Evolutionary conservation across 2,329 filamentous ascomycete species (phyloP).

Genomic region (Apiospora pterosperma): DNA sequence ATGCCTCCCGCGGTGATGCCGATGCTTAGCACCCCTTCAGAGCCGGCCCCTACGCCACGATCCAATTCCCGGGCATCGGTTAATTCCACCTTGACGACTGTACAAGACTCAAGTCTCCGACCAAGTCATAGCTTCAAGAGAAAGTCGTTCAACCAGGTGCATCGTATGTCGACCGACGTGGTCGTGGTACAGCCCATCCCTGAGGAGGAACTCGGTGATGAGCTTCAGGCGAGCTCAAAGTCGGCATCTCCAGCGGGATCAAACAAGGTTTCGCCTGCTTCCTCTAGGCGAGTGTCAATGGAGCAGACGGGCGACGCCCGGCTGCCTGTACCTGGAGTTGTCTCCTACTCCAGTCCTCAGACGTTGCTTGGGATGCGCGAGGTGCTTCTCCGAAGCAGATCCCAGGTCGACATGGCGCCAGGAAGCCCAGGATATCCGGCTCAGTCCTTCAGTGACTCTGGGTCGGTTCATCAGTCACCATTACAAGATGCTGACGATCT

Average conservation of each 20-base stretch:
- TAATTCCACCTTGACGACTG: neutral
- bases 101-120: conserved; percentile 6
- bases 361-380: conserved; percentile 56
- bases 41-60: conserved; percentile 13
- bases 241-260: neutral
- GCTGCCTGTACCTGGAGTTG: conserved; percentile 38
- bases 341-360: conserved; percentile 50
- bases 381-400: conserved; percentile 49
- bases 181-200: conserved; percentile 36
- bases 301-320: conserved; percentile 14
- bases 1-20: conserved; percentile 33
- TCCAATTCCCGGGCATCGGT: conserved; percentile 15
- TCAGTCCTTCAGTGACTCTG: conserved; percentile 34
- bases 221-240: conserved; percentile 10
- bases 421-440: neutral
- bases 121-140: conserved; percentile 18
- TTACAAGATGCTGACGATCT: conserved; percentile 61
- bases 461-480: conserved; percentile 28
- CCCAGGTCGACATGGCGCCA: conserved; percentile 34
- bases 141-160: conserved; percentile 17
- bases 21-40: conserved; percentile 7
- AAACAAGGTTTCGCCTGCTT: conserved; percentile 13
- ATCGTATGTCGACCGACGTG: conserved; percentile 22
- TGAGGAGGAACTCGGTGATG: conserved; percentile 34
- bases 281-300: conserved; percentile 14